Evolutionary conservation across 2,329 filamentous ascomycete genomes (phyloP), one percentile per base, ranked within the genome.

Genomic region (Teratosphaeriaceae sp.): DNA sequence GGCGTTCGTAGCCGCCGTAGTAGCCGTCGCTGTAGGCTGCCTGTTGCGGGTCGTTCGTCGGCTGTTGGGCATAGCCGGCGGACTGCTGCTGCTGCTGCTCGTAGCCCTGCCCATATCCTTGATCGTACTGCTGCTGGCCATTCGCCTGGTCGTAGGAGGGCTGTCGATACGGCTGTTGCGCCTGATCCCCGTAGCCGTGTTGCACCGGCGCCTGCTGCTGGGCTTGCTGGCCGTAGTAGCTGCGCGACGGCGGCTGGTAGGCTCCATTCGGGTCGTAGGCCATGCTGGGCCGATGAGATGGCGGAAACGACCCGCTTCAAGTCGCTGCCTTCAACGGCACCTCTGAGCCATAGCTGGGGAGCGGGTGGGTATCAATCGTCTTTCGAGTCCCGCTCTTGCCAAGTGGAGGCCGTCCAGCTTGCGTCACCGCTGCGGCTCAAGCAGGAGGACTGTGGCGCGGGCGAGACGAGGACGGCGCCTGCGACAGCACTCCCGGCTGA

Each of bases 1-100:
- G 23, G 8, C 16, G n/a, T 41, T 54, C 53, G 26, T 56, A 54
- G 45, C 55, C 59, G 23, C 62, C 54, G 30, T 61, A 55, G 55
- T 60, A 65, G 23, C 35, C 43, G n/a, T 45, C 31, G 26, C 40
- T 15, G 16, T 43, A 40, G 19, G 27, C 24, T 26, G 23, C 12
- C 40, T 44, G 42, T 22, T 34, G 24, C 15, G 23, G 15, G 19
- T 44, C 26, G 12, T 27, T 34, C 24, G 24, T 13, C 24, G 24
- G 7, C 7, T 26, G 24, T 30, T 49, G 38, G 18, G 18, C 38
- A 27, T 39, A 40, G 47, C 30, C 39, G 19, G 15, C 16, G 29
- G 24, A 15, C 15, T 38, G 33, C 18, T 40, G 41, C 21, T 47
- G 34, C 20, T 51, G 45, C 19, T 36, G 39, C 27, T 43, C 33